phyloP scores from a whole-genome alignment of 805 yeast species.

The Pichia gijzeniarum region DNA sequence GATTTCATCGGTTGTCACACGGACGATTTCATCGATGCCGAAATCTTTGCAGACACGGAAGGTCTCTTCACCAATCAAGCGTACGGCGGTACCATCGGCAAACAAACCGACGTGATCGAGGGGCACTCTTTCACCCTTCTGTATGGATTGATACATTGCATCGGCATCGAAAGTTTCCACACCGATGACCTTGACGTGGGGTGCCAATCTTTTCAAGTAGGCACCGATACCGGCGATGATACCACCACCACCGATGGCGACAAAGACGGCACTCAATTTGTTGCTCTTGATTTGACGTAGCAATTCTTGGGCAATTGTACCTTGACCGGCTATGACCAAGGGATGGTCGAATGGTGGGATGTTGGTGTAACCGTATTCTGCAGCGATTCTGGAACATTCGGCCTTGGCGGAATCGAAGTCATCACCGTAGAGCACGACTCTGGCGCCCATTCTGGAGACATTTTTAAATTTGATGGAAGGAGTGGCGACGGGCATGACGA shows the following conservation, averaged over 20 bases:
- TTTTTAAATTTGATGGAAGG: slow-evolving; percentile 92
- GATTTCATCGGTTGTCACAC: slow-evolving; percentile 68
- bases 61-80: slow-evolving; percentile 82
- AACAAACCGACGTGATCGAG: slow-evolving; percentile 83
- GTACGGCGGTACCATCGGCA: slow-evolving; percentile 98
- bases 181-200: slow-evolving; percentile 93
- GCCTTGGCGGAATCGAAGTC: slow-evolving; percentile 93
- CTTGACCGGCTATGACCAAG: slow-evolving; percentile 97
- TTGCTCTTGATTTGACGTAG: slow-evolving; percentile 77
- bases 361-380: slow-evolving; percentile 68
- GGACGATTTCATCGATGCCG: slow-evolving; percentile 69
- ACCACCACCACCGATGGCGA: slow-evolving; percentile 98
- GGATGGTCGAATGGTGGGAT: slow-evolving; percentile 99
- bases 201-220: slow-evolving; percentile 90
- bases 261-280: slow-evolving; percentile 78
- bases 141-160: slow-evolving; percentile 72
- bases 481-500: slow-evolving; percentile 97
- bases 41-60: slow-evolving; percentile 69
- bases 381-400: slow-evolving; percentile 72
- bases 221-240: slow-evolving; percentile 85
- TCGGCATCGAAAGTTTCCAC: slow-evolving; percentile 96
- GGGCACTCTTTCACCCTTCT: slow-evolving; percentile 45
- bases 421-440: slow-evolving; percentile 88
- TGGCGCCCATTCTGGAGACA: slow-evolving; percentile 88
- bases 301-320: slow-evolving; percentile 91